Evolutionary conservation across 176 grass and related monocot species (phyloP).

Genomic region (Canna indica): DNA sequence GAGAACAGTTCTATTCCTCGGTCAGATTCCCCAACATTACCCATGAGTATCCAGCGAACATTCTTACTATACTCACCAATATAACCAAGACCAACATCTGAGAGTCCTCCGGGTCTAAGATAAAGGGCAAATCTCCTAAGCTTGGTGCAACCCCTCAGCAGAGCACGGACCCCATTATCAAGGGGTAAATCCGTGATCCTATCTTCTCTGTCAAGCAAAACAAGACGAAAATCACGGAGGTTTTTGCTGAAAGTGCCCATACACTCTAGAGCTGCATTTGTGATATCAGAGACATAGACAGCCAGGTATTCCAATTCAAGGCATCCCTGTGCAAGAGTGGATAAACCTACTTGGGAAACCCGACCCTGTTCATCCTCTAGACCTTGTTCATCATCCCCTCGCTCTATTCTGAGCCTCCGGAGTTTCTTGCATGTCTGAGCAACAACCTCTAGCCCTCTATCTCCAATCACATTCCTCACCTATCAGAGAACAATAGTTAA

Average conservation of each 20-base stretch:
- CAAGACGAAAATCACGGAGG: slow-evolving; percentile 89
- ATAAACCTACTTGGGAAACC: slow-evolving; percentile 65
- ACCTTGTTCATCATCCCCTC: slow-evolving; percentile 79
- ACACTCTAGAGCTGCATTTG: slow-evolving; percentile 82
- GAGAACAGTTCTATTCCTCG: slow-evolving; percentile 46
- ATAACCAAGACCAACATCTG: slow-evolving; percentile 72
- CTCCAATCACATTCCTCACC: slow-evolving; percentile 92
- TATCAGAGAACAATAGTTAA: slow-evolving; percentile 18
- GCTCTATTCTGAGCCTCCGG: slow-evolving; percentile 78
- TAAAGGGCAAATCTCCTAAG: slow-evolving; percentile 87
- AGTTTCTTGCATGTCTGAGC: slow-evolving; percentile 89
- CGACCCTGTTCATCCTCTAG: slow-evolving; percentile 78
- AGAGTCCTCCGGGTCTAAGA: slow-evolving; percentile 78
- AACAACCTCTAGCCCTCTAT: slow-evolving; percentile 70
- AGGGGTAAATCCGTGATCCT: slow-evolving; percentile 63
- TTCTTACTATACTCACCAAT: slow-evolving; percentile 60
- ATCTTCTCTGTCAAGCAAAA: slow-evolving; percentile 74
- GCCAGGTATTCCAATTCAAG: slow-evolving; percentile 70
- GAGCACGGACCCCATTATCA: slow-evolving; percentile 70
- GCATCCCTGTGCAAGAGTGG: slow-evolving; percentile 61
- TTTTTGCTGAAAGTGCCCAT: slow-evolving; percentile 64
- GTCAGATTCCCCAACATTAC: slow-evolving; percentile 77
- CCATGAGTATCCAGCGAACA: slow-evolving; percentile 72
- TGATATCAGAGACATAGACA: slow-evolving; percentile 80
- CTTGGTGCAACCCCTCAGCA: slow-evolving; percentile 72